Conservation (phyloP, 148 eudicot genomes). For the Vaccinium macrocarpon region DNA sequence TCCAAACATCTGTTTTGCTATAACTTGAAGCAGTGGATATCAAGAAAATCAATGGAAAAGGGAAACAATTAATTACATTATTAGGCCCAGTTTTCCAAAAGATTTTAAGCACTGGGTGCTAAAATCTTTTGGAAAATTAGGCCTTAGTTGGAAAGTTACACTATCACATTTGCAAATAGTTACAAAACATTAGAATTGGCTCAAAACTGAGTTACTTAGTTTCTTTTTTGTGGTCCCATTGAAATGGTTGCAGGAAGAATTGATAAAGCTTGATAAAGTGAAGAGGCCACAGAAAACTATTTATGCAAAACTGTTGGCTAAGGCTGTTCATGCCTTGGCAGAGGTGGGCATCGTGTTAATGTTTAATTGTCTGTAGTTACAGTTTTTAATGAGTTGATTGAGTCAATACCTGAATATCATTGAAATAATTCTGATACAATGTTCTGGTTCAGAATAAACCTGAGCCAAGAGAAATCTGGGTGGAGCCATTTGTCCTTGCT, state of each 20-base stretch:
- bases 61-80: neutral
- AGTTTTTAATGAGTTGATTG: neutral
- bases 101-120: too few species aligned
- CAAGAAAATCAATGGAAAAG: neutral
- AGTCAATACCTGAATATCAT: neutral
- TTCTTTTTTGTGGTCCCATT: slow-evolving; percentile 12
- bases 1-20: neutral
- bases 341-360: slow-evolving; percentile 48
- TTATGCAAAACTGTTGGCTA: slow-evolving; percentile 77
- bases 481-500: slow-evolving; percentile 72
- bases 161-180: neutral
- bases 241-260: slow-evolving; percentile 62
- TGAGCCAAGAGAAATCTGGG: slow-evolving; percentile 93
- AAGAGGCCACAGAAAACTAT: slow-evolving; percentile 82
- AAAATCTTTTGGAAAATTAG: too few species aligned
- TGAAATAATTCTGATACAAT: slow-evolving; percentile 7
- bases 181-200: neutral
- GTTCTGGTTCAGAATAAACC: slow-evolving; percentile 69
- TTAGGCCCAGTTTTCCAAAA: too few species aligned
- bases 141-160: neutral
- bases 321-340: slow-evolving; percentile 96
- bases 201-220: neutral
- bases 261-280: slow-evolving; percentile 55
- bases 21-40: neutral
- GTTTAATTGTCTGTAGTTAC: neutral